A percentile compares a stretch with the other conserved stretches of the same genome.
These are phyloP conservation scores for Phoma herbarum DNA, from an alignment of 2,329 filamentous ascomycete species.

Conservation along the genomic window DNA sequence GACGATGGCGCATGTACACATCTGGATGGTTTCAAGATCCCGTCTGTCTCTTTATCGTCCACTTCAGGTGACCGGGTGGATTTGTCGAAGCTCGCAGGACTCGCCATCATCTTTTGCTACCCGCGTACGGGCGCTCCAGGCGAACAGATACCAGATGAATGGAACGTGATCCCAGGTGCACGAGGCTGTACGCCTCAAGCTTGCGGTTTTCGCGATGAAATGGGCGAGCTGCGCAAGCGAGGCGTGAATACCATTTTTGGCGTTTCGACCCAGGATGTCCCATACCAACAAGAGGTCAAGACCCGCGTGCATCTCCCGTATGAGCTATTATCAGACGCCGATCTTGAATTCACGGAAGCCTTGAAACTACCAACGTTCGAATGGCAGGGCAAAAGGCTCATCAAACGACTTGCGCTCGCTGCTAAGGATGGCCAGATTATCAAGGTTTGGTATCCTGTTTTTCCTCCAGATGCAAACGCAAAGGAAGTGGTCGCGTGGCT, in stretches of 20 bases:
- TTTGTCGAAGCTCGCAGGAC: conserved; percentile 47
- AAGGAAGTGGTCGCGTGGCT: conserved; percentile 51
- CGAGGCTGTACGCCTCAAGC: conserved; percentile 56
- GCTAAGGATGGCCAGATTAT: conserved; percentile 52
- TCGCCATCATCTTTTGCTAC: conserved; percentile 56
- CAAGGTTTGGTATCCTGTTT: conserved; percentile 58
- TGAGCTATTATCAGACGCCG: conserved; percentile 54
- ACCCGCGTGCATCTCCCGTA: conserved; percentile 52
- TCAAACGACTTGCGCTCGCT: conserved; percentile 52
- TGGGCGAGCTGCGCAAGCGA: conserved; percentile 26
- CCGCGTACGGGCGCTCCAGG: conserved; percentile 52
- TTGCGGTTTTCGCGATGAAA: conserved; percentile 54
- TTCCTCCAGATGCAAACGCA: conserved; percentile 53
- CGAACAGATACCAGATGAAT: conserved; percentile 53
- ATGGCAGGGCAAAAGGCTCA: conserved; percentile 49
- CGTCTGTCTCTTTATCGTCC: conserved; percentile 46
- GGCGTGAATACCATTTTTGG: conserved; percentile 49
- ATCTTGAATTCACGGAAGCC: conserved; percentile 45
- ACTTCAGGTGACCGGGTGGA: conserved; percentile 43
- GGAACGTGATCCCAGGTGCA: conserved; percentile 56
- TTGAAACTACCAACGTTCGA: conserved; percentile 53
- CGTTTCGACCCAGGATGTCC: conserved; percentile 52
- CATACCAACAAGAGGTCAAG: conserved; percentile 53
- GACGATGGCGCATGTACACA: conserved; percentile 55
- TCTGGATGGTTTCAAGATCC: conserved; percentile 35